Base-by-base conservation (phyloP, 352 stramenopile species). In the Peronospora belbahrii region DNA sequence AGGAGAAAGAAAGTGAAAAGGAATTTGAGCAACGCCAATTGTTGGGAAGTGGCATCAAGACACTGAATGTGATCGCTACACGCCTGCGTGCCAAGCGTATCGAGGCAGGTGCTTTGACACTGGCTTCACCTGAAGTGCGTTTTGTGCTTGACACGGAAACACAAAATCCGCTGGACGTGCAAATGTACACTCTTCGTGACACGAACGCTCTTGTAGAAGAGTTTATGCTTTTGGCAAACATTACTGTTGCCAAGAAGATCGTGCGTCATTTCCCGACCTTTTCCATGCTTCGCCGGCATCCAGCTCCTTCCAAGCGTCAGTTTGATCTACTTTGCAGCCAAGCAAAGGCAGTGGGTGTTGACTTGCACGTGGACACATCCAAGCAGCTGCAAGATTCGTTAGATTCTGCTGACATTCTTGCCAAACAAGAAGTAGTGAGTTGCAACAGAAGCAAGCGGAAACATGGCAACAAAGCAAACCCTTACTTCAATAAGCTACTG, bases 221-320 rank as follows among this genome's bases (percentile, higher is more conserved):
- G 70, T 99, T 99, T 46, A 99, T 99, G 97, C 70, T 99, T 22
- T 64, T 99, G 6, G 97, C 95, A 4, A 99, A 99, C 65, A 98
- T 99, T 42, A 98, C 95, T 7, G 97, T 99, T 0, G 88, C 94
- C 6, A 98, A 98, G 70, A 93, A 91, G 50, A 96, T 95, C 24
- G 72, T 88, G 42, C 84, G 90, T 15, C 80, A 96, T 45, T 98
- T 97, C 50, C 95, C 94, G 1, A 97, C 91, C 2, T 88, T 98
- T 33, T 96, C 89, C 0, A 85, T 98, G 49, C 67, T 98, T 15
- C 88, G 95, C 55, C 88, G 94, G 31, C 95, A 98, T 56, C 93
- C 93, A 18, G 84, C 91, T 17, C 95, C 95, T 15, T 97, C 95
- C 25, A 85, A 93, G 51, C 80, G 91, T 25, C 95, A 97, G 70